Percentiles rank a stretch among this genome's conserved stretches.
These are phyloP conservation scores for Candida yuanshanica DNA, from an alignment of 805 yeast species.

Conservation along the genomic window DNA sequence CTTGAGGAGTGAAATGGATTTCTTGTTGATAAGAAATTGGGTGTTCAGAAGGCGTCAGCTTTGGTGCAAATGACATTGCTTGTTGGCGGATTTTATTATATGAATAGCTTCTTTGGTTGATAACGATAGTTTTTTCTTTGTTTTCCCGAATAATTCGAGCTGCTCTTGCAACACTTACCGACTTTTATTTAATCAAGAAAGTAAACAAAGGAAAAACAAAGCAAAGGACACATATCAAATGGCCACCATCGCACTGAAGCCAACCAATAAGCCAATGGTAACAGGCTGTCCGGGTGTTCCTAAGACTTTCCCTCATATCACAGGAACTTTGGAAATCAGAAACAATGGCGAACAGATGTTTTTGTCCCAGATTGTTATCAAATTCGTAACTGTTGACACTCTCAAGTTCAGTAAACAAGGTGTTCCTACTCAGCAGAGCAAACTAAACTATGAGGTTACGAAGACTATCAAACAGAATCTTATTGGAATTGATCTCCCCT, in stretches of 20 bases:
- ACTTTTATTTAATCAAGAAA: not conserved
- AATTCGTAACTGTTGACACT: slow-evolving; percentile 45
- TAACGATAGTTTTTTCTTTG: too few relatives aligned
- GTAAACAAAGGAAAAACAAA: not conserved
- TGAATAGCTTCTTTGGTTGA: too few relatives aligned
- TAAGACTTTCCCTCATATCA: slow-evolving; percentile 52
- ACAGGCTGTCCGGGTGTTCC: slow-evolving; percentile 69
- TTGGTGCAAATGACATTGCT: not conserved
- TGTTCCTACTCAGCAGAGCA: slow-evolving; percentile 28
- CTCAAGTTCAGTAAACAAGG: slow-evolving; percentile 34
- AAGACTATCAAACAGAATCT: slow-evolving; percentile 35
- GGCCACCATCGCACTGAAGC: slow-evolving; percentile 29
- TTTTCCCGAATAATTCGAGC: too few relatives aligned
- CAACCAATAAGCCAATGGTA: slow-evolving; percentile 48
- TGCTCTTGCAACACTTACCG: not conserved
- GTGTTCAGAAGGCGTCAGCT: not conserved
- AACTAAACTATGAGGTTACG: slow-evolving; percentile 28
- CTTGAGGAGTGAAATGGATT: not conserved
- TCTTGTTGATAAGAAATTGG: not conserved
- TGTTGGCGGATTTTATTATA: too few relatives aligned
- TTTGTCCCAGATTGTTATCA: slow-evolving; percentile 42
- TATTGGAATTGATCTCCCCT: slow-evolving; percentile 54
- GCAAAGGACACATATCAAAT: not conserved
- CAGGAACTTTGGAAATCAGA: slow-evolving; percentile 50
- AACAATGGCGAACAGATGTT: slow-evolving; percentile 40